Evolutionary conservation across 1,284 basidiomycete genomes (phyloP), one percentile per base, ranked within the genome.

Genomic region (Schizophyllum amplum): DNA sequence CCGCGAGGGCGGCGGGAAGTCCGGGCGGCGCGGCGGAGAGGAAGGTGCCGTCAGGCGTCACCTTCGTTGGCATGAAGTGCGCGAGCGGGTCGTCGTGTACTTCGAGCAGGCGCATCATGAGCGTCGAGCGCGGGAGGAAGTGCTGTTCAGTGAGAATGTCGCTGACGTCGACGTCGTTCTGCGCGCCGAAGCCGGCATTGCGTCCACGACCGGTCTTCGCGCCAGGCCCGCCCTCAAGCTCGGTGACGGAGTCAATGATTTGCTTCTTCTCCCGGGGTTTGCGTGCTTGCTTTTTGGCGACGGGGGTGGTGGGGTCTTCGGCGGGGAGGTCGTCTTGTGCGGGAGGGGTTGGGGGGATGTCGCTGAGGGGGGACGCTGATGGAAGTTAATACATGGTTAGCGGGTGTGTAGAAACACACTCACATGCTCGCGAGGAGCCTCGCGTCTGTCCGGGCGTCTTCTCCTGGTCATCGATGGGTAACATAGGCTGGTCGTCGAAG

Each of bases 11-110:
- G 0, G 90, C 87, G 0, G 86, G 83, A 24, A 94, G 73, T 2
- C 90, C 91, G 11, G 85, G 84, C 11, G 92, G 91, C 0, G 87
- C 93, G 51, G 86, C 89, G 64, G 82, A 90, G 68, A 94, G 86
- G 71, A 86, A 86, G 11, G 83, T 83, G 17, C 84, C 87, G 50
- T 83, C 80, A 6, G 84, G 75, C 4, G 85, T 87, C 46, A 81
- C 75, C 66, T 82, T 87, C 1, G 84, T 90, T 1, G 94, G 92
- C 53, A 95, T 72, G 73, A 96, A 95, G 68, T 94, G 86, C 2
- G 86, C 75, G 1, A 90, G 73, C 15, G 94, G 94, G 65, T 97
- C 92, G 23, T 87, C 83, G 42, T 90, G 84, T 64, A 96, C 92
- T 66, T 90, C 86, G 54, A 90, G 78, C 7, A 96, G 77, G 22